These are phyloP conservation scores for Starmerella stellata DNA, from an alignment of 805 yeast genomes.

Conservation along the genomic window DNA sequence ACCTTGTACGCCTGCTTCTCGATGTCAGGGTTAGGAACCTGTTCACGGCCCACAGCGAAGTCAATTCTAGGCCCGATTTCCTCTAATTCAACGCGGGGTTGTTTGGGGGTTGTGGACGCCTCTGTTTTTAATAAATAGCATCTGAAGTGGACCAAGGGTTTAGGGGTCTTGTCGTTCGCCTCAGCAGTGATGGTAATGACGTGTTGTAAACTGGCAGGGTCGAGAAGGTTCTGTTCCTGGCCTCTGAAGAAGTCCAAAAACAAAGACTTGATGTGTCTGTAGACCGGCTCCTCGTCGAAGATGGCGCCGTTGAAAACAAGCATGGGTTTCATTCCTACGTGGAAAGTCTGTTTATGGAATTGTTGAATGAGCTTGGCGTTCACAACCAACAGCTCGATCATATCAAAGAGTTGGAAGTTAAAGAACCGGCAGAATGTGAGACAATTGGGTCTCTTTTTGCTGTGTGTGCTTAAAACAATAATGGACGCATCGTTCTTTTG, in stretches of 20 bases:
- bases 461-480: slow-evolving; percentile 57
- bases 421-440: slow-evolving; percentile 78
- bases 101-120: slow-evolving; percentile 50
- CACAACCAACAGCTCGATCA: slow-evolving; percentile 63
- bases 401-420: slow-evolving; percentile 76
- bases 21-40: slow-evolving; percentile 65
- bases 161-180: slow-evolving; percentile 26
- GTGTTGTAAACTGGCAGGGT: slow-evolving; percentile 87
- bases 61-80: slow-evolving; percentile 94
- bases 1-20: slow-evolving; percentile 72
- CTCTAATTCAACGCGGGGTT: slow-evolving; percentile 84
- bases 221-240: slow-evolving; percentile 66
- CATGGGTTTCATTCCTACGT: slow-evolving; percentile 85
- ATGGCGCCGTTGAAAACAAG: slow-evolving; percentile 81
- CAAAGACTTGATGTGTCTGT: slow-evolving; percentile 66
- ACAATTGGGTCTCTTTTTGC: slow-evolving; percentile 85
- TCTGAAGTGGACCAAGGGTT: slow-evolving; percentile 76
- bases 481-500: slow-evolving; percentile 87
- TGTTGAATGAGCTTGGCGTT: slow-evolving; percentile 56
- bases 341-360: slow-evolving; percentile 63
- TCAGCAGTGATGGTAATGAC: slow-evolving; percentile 66
- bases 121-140: slow-evolving; percentile 72
- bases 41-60: slow-evolving; percentile 76
- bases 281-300: slow-evolving; percentile 77
- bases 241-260: slow-evolving; percentile 82